Evolutionary conservation across 2,329 filamentous ascomycete species (phyloP).

Genomic region (Colletotrichum tofieldiae): DNA sequence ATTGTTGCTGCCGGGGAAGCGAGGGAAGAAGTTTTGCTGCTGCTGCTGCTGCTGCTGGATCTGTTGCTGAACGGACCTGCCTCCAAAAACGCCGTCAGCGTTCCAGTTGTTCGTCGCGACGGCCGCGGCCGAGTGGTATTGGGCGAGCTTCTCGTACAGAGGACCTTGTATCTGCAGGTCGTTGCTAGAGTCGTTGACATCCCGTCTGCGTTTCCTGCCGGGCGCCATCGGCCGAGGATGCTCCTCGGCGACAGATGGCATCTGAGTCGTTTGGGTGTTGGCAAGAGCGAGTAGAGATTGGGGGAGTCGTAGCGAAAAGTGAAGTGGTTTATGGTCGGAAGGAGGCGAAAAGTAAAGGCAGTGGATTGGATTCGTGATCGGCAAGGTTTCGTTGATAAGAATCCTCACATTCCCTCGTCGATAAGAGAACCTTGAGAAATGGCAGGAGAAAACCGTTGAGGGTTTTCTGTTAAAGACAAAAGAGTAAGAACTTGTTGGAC

Average conservation of each 20-base stretch:
- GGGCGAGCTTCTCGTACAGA: conserved; percentile 44
- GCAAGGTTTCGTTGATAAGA: conserved; percentile 18
- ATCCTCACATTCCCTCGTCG: neutral
- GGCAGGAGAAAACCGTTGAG: conserved; percentile 8
- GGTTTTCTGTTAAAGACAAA: neutral
- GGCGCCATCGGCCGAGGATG: conserved; percentile 39
- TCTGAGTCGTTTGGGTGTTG: conserved; percentile 12
- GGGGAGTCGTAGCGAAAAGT: neutral
- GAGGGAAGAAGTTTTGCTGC: conserved; percentile 18
- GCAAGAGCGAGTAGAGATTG: neutral
- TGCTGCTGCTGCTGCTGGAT: conserved; percentile 35
- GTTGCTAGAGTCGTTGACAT: conserved; percentile 39
- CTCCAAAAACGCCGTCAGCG: conserved; percentile 40
- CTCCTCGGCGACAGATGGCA: conserved; percentile 44
- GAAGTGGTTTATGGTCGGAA: neutral
- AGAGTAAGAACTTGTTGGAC: neutral
- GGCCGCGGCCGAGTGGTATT: conserved; percentile 35
- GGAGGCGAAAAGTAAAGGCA: neutral
- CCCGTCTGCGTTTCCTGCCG: conserved; percentile 43
- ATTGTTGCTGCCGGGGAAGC: conserved; percentile 26
- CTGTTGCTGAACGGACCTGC: conserved; percentile 41
- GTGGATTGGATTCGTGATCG: conserved; percentile 1
- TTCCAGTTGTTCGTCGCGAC: conserved; percentile 31
- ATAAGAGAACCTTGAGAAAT: conserved; percentile 4
- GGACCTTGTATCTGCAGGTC: conserved; percentile 32